Evolutionary conservation across 2,329 filamentous ascomycete genomes (phyloP).

Genomic region (Ophiocordyceps camponoti-rufipedis): DNA sequence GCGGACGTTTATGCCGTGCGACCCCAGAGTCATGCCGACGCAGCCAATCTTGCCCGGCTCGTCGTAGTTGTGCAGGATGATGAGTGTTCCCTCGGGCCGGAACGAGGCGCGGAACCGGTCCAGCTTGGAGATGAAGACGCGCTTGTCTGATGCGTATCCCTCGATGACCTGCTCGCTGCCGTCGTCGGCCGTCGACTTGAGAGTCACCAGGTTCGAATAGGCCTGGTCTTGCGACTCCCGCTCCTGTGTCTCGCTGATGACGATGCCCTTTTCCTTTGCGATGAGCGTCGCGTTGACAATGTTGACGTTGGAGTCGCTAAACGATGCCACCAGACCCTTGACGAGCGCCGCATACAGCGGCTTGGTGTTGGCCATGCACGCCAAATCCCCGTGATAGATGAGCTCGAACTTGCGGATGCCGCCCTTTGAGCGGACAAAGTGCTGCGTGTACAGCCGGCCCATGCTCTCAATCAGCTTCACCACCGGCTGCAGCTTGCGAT

Average conservation of each 20-base stretch:
- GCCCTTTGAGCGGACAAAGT: conserved; percentile 32
- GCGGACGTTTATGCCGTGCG: conserved; percentile 56
- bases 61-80: conserved; percentile 72
- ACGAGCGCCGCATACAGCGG: conserved; percentile 64
- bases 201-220: conserved; percentile 53
- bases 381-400: conserved; percentile 58
- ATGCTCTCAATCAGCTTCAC: conserved; percentile 63
- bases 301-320: conserved; percentile 55
- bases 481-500: conserved; percentile 59
- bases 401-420: conserved; percentile 51
- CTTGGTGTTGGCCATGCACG: conserved; percentile 53
- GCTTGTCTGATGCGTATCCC: conserved; percentile 47
- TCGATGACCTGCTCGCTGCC: conserved; percentile 31
- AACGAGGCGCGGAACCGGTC: conserved; percentile 60
- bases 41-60: conserved; percentile 67
- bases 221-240: conserved; percentile 42
- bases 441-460: conserved; percentile 62
- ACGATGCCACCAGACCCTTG: conserved; percentile 54
- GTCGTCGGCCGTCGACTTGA: conserved; percentile 31
- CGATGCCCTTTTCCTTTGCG: conserved; percentile 59
- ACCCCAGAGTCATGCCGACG: conserved; percentile 53
- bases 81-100: conserved; percentile 50
- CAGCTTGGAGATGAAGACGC: conserved; percentile 52
- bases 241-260: conserved; percentile 55
- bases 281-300: conserved; percentile 67